Evolutionary conservation across 176 grass and related monocot genomes (phyloP).

Genomic region (Echinochloa phyllopogon): DNA sequence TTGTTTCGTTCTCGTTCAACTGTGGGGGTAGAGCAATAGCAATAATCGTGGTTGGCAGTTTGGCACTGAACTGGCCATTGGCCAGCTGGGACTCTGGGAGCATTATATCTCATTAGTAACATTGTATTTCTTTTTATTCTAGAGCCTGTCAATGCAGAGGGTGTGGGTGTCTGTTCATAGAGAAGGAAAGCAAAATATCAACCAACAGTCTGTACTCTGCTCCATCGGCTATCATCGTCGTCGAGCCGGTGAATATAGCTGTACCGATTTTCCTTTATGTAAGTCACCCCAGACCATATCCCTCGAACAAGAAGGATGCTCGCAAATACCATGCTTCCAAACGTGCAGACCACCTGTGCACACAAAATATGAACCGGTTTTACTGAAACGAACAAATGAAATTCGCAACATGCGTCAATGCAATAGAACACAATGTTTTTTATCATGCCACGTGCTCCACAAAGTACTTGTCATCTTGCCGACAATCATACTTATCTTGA

Average conservation of each 20-base stretch:
- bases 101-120: not conserved
- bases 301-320: conserved; percentile 93
- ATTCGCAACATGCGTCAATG: not conserved
- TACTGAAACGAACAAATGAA: not conserved
- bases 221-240: conserved; percentile 69
- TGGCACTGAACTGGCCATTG: not conserved
- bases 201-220: conserved; percentile 63
- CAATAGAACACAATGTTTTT: conserved; percentile 2
- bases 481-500: conserved; percentile 4
- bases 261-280: conserved; percentile 79
- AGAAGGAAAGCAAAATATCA: conserved; percentile 45
- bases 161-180: conserved; percentile 8
- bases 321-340: conserved; percentile 91
- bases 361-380: not conserved
- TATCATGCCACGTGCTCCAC: not conserved
- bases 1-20: not conserved
- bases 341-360: conserved; percentile 83
- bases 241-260: conserved; percentile 75
- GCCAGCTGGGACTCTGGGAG: not conserved
- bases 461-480: not conserved
- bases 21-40: not conserved
- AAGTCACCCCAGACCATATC: conserved; percentile 85
- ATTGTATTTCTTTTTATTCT: not conserved
- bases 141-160: not conserved
- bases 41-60: not conserved